Evolutionary conservation across 768 basidiomycete species (phyloP), one percentile per base, ranked within the genome.

Genomic region (Tricholoma sp.): DNA sequence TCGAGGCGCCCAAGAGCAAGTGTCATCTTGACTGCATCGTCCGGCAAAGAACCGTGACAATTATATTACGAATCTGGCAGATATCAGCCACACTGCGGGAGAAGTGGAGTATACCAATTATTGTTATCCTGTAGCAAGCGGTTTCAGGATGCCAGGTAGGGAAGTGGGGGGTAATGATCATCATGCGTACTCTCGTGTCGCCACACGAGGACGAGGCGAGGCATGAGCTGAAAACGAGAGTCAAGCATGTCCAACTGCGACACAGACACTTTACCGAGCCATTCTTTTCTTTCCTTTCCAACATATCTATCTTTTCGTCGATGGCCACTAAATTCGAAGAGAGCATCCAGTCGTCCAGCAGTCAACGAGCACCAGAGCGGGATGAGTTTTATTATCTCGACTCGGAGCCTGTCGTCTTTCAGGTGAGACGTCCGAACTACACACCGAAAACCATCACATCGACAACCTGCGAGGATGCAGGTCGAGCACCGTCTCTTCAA

Each of bases 401-500:
- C 12, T 47, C 45, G 24, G 55, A 29, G 9, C 58, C 58, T 13
- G 36, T 60, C 28, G 59, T 48, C 17, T 54, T 59, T 32, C 54
- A 58, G 52, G 62, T 54, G 20, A 55, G 57, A 12, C 52, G 20
- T 6, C 24, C 34, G 28, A 34, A 7, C 17, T n/a, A 20, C 1
- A 15, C 24, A 41, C 13, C 47, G 18, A 44, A 18, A 42, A 18
- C 37, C 36, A 36, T 17, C 2, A 36, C 17, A 29, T 12, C 37
- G 52, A 32, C 24, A 29, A 12, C 9, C 28, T 32, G 18, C 5
- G 33, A 12, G 28, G 24, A 24, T 53, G 3, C 28, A 65, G 63
- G 56, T 65, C n/a, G 63, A 65, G 33, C 50, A 48, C 34, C 53
- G 45, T 7, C 59, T 65, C 28, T 65, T 62, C 56, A 60, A 47